These are phyloP conservation scores for Metschnikowia lunata DNA, from an alignment of 805 yeast genomes.

Conservation along the genomic window DNA sequence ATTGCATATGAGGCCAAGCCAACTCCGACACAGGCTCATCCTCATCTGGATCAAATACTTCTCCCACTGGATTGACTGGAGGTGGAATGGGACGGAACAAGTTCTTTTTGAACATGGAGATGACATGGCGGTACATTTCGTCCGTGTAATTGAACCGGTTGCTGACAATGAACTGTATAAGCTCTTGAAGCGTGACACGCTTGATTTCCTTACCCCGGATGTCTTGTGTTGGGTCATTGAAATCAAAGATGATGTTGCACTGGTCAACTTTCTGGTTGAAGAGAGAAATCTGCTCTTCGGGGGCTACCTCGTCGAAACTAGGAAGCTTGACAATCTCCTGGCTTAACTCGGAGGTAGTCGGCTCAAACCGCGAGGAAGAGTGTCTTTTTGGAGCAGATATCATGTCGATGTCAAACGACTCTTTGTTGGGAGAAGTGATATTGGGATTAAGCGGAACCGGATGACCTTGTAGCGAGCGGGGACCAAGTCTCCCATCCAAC, in stretches of 20 bases:
- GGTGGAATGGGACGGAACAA: constrained; percentile 96
- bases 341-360: constrained; percentile 42
- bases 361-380: constrained; percentile 87
- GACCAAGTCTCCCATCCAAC: constrained; percentile 15
- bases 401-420: constrained; percentile 71
- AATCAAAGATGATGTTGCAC: constrained; percentile 91
- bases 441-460: constrained; percentile 51
- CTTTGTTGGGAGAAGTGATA: constrained; percentile 59
- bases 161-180: constrained; percentile 80
- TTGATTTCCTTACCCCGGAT: constrained; percentile 91
- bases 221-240: constrained; percentile 88
- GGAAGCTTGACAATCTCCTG: constrained; percentile 69
- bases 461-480: constrained; percentile 23
- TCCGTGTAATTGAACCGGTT: constrained; percentile 84
- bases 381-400: constrained; percentile 82
- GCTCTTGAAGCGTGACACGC: constrained; percentile 79
- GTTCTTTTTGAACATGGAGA: constrained; percentile 83
- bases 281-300: constrained; percentile 72
- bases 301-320: constrained; percentile 76
- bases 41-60: constrained; percentile 95
- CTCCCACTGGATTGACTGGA: constrained; percentile 96
- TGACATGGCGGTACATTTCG: constrained; percentile 84
- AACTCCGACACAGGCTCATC: constrained; percentile 96
- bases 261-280: constrained; percentile 89
- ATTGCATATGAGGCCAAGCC: constrained; percentile 99